Evolutionary conservation across 768 basidiomycete genomes (phyloP).

Genomic region (Collybia mongolica): DNA sequence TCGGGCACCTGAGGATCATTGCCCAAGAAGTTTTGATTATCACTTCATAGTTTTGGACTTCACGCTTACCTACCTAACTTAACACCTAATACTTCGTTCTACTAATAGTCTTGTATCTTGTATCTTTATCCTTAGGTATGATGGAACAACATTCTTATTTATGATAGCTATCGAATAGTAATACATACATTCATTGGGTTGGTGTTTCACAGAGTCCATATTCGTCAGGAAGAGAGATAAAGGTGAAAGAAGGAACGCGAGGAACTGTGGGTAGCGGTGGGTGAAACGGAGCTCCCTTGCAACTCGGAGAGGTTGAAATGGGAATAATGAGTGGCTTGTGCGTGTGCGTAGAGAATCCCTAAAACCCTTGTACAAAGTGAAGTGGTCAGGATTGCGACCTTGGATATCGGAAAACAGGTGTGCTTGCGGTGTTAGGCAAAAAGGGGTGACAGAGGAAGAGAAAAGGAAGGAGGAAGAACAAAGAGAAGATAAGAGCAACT

Average conservation of each 20-base stretch:
- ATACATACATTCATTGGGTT: conserved; percentile 24
- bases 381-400: neutral
- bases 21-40: conserved; percentile 9
- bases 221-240: conserved; percentile 6
- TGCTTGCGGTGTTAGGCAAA: neutral
- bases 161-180: conserved; percentile 18
- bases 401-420: neutral
- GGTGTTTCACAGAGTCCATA: conserved; percentile 13
- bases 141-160: conserved; percentile 4
- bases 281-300: neutral
- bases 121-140: conserved; percentile 4
- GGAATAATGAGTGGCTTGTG: conserved; percentile 6
- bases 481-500: conserved; percentile 10
- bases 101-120: conserved; percentile 6
- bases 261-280: neutral
- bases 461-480: neutral
- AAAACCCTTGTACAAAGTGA: conserved; percentile 6
- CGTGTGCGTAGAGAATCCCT: conserved; percentile 3
- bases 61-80: neutral
- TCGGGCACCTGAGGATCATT: conserved; percentile 8
- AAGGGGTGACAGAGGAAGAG: conserved; percentile 1
- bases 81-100: conserved; percentile 1
- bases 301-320: neutral
- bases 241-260: conserved; percentile 2
- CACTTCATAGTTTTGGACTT: conserved; percentile 3